Base-by-base conservation (phyloP, 768 basidiomycete species). In the Pleurotus sapidus region DNA sequence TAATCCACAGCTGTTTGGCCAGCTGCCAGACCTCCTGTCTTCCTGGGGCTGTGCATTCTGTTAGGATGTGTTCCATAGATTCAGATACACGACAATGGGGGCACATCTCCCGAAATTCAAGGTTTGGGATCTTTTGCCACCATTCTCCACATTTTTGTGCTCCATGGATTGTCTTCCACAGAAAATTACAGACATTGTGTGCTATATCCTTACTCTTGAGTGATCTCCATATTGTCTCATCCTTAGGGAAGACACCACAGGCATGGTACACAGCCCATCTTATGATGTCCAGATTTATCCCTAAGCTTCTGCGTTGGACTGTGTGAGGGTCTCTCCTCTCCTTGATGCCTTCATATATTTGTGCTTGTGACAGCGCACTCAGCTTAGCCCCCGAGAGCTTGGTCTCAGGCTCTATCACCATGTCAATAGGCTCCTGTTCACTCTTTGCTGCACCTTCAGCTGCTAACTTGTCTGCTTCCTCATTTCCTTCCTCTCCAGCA, bases 1-100 rank as follows among this genome's bases (percentile, higher is more conserved):
- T 24, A 0, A 17, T 9, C 66, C 65, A 68, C 2, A 67, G 15
- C 17, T 59, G 37, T 38, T 57, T 42, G 2, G 59, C 63, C 1
- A 61, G 34, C 17, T 58, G 20, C 71, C 71, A 73, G 5, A 69
- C 43, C 17, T 12, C 18, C 38, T 51, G 40, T 43, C 68, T 67
- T 0, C 66, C 67, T 1, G 60, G 55, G 1, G 49, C 57, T 45
- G 20, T 24, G 45, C 72, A 73, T 23, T 69, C 55, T 0, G 49
- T 59, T 1, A 72, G 60, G 5, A 72, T 71, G 49, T 74, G 71
- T 11, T 66, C 63, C 57, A 74, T 61, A 5, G 14, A 15, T 6
- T 43, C 40, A 43, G 40, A 3, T 12, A 43, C 0, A 61, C 12
- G 25, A 8, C 0, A 17, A 23, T 70, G 71, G 6, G 5, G 23